Base-by-base conservation (phyloP, 2,329 filamentous ascomycete species). In the Colletotrichum gigasporum region DNA sequence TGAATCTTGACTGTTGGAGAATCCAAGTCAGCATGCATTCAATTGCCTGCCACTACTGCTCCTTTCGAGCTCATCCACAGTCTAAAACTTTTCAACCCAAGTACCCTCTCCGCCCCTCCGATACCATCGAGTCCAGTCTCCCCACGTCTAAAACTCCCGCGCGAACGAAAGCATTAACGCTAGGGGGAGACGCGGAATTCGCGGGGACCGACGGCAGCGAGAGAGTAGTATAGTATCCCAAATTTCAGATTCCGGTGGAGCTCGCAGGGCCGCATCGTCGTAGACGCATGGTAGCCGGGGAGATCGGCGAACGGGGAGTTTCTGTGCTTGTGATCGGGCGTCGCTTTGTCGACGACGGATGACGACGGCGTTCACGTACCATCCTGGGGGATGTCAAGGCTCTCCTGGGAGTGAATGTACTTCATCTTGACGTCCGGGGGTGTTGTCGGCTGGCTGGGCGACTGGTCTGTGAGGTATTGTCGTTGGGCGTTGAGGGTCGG, bases 401-500 rank as follows among this genome's bases (percentile, higher is more conserved):
- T 87, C 90, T 99, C 95, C 87, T 95, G 88, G 80, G 93, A 97
- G 90, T 97, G 94, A 87, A 99, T 97, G 93, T 97, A 98, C 89
- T 92, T 96, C 96, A 98, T 98, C 86, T 92, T 97, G 91, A 85
- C 84, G 83, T 81, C n/a, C 81, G 76, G 78, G 80, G 79, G 78
- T 76, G 76, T 54, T 62, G 56, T 65, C 62, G 62, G 28, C 45
- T 62, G 57, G 48, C 50, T 62, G 58, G 62, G 50, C 60, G 62
- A 61, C 56, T 60, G 62, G 62, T 61, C 56, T 53, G 53, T 37
- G 53, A 44, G 41, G 30, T n/a, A n/a, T 16, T 53, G 26, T 62
- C 62, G 48, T 54, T 65, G 77, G 76, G 77, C 78, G 76, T 79
- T 80, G 79, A 66, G 59, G 56, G 45, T 39, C 37, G 44, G 5